Percentiles rank a stretch among this genome's conserved stretches.
Evolutionary conservation across 2,329 filamentous ascomycete genomes (phyloP).

Genomic region (Pyrenophora seminiperda): DNA sequence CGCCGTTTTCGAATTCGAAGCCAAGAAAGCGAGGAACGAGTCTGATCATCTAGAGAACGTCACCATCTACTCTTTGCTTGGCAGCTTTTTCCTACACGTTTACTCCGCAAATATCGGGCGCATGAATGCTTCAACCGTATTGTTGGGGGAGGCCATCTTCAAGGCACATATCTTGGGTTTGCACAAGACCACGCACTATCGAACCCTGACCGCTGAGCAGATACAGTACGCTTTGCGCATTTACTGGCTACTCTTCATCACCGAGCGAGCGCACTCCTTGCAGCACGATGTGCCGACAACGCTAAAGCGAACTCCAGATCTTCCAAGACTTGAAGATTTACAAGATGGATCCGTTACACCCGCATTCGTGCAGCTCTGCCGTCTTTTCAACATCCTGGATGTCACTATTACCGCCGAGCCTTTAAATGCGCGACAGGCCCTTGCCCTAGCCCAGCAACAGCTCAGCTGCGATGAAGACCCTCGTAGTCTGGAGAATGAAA

Average conservation of each 20-base stretch:
- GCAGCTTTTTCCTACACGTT: conserved; percentile 44
- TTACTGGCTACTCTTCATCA: conserved; percentile 47
- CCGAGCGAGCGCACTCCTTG: conserved; percentile 44
- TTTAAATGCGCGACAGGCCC: conserved; percentile 34
- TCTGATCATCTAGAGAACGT: conserved; percentile 41
- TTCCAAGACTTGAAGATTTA: conserved; percentile 37
- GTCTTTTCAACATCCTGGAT: conserved; percentile 43
- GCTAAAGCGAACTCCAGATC: conserved; percentile 37
- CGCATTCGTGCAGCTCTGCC: conserved; percentile 43
- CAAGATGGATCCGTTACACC: conserved; percentile 41
- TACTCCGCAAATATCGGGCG: conserved; percentile 44
- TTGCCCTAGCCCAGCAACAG: conserved; percentile 41
- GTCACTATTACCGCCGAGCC: conserved; percentile 43
- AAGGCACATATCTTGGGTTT: conserved; percentile 44
- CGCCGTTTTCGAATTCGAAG: conserved; percentile 37
- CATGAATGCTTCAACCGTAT: conserved; percentile 41
- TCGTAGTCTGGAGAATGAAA: conserved; percentile 40
- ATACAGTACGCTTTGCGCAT: conserved; percentile 38
- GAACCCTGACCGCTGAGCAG: conserved; percentile 31
- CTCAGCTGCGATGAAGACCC: conserved; percentile 38
- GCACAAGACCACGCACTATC: conserved; percentile 35
- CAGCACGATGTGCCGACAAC: conserved; percentile 44
- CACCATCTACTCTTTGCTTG: conserved; percentile 36
- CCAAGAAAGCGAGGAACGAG: conserved; percentile 33
- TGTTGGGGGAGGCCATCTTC: conserved; percentile 42